Evolutionary conservation across 2,329 filamentous ascomycete genomes (phyloP).

Genomic region (Cordyceps cateniannulata): DNA sequence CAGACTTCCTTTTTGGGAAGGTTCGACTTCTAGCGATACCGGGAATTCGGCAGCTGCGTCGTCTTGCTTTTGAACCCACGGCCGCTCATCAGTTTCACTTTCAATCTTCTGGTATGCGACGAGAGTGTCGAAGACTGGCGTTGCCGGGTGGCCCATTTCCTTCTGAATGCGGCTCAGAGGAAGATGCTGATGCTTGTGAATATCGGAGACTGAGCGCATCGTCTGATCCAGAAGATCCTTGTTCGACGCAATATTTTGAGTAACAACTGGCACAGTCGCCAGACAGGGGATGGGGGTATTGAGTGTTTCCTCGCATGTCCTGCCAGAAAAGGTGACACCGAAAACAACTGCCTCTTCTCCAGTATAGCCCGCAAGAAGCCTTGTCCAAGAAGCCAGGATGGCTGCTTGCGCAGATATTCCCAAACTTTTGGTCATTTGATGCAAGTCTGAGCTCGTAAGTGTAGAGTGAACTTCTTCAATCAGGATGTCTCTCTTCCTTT

Average conservation of each 20-base stretch:
- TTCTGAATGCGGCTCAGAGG: constrained; percentile 67
- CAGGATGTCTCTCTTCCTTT: constrained; percentile 27
- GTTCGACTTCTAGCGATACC: constrained; percentile 73
- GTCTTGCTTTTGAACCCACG: constrained; percentile 60
- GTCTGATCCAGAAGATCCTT: constrained; percentile 52
- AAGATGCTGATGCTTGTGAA: constrained; percentile 65
- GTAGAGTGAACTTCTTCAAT: constrained; percentile 29
- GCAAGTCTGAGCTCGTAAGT: constrained; percentile 40
- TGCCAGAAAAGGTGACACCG: constrained; percentile 73
- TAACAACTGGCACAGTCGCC: constrained; percentile 68
- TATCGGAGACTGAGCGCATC: constrained; percentile 56
- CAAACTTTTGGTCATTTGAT: constrained; percentile 45
- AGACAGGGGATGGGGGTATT: constrained; percentile 69
- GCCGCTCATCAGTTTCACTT: constrained; percentile 18
- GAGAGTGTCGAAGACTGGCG: constrained; percentile 73
- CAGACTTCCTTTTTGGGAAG: constrained; percentile 40
- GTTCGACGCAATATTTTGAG: constrained; percentile 49
- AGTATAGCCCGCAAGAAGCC: constrained; percentile 66
- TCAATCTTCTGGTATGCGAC: constrained; percentile 70
- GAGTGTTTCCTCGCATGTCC: constrained; percentile 54
- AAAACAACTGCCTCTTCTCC: constrained; percentile 71
- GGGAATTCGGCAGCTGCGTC: constrained; percentile 68
- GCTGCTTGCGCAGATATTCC: constrained; percentile 72
- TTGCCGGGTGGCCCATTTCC: constrained; percentile 59
- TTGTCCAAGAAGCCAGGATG: constrained; percentile 72